Base-by-base conservation (phyloP, 2,329 filamentous ascomycete species). In the Ascomycota sp. region DNA sequence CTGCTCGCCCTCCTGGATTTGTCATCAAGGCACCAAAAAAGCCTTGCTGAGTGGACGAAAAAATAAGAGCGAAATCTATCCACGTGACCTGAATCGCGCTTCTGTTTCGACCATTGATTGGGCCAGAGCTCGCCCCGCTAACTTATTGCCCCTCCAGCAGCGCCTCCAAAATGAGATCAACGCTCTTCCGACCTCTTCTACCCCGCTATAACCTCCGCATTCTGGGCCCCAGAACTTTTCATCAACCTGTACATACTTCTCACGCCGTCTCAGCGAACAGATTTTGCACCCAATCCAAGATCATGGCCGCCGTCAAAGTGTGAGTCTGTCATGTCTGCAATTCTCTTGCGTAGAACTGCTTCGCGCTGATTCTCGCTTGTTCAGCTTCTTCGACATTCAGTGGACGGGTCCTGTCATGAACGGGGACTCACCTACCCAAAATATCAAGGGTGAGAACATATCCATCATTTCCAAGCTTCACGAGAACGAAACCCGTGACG, bases 391-490 rank as follows among this genome's bases (percentile, higher is more conserved):
- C 61, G 75, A 85, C 38, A 49, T 77, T 37, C 51, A 63, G 51
- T 81, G 75, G 76, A 62, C 71, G 50, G 79, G 77, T 40, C 77
- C 78, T 39, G 62, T 71, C 51, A 43, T 91, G 42, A 59, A 77
- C 50, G 59, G 63, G 52, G 59, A 56, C 51, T 51, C 52, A 35
- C 55, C 65, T 42, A 75, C 69, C 39, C 40, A 54, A 20, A 50
- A 54, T 30, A 53, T 72, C 38, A 59, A 70, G 58, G 48, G 77
- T 80, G 65, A 63, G 69, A 8, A 15, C 13, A 25, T 4, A 8
- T 4, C 8, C 24, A 4, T 4, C 24, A 4, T 19, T 6, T 40
- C 32, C 8, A 15, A 27, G 12, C 7, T 12, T 13, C 7, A 7
- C 21, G 21, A 10, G n/a, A n/a, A n/a, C n/a, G n/a, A n/a, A n/a